Evolutionary conservation across 164 flowering plant genomes (phyloP).

Genomic region (Vitis riparia): DNA sequence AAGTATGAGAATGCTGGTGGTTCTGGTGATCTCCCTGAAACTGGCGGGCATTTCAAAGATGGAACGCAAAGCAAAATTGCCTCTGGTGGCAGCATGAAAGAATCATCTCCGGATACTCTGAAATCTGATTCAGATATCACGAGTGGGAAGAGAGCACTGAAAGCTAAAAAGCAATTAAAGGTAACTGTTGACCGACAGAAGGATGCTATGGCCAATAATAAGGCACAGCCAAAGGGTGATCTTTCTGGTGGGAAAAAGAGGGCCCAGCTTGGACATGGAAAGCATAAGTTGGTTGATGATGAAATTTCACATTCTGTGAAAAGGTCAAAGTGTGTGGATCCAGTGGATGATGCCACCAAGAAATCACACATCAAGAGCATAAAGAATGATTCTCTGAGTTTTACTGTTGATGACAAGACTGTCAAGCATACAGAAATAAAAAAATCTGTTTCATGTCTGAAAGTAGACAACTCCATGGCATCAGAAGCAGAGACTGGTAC

Average conservation of each 20-base stretch:
- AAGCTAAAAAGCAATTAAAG: constrained; percentile 27
- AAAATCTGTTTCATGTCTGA: constrained; percentile 22
- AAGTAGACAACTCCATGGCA: constrained; percentile 28
- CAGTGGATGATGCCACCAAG: constrained; percentile 25
- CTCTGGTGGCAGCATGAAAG: constrained; percentile 22
- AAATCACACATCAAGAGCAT: constrained; percentile 17
- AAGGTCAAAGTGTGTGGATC: constrained; percentile 34
- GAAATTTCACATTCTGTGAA: constrained; percentile 42
- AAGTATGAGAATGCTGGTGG: constrained; percentile 17
- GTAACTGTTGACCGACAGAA: constrained; percentile 17
- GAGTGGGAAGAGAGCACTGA: constrained; percentile 25
- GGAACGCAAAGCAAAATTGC: constrained; percentile 28
- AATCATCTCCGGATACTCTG: constrained; percentile 21
- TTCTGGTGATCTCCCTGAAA: constrained; percentile 16
- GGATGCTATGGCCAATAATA: constrained; percentile 17
- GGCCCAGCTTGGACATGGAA: constrained; percentile 30
- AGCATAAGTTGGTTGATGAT: constrained; percentile 22
- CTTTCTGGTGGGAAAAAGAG: constrained; percentile 30
- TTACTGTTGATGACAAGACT: constrained; percentile 28
- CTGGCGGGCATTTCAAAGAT: constrained; percentile 28
- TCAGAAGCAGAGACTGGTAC: constrained; percentile 22
- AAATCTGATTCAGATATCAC: constrained; percentile 28
- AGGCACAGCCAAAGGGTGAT: constrained; percentile 24
- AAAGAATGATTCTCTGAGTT: constrained; percentile 26
- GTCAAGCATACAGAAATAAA: constrained; percentile 25